A percentile compares a stretch with the other conserved stretches of the same genome.
These are phyloP conservation scores for Capsicum baccatum DNA, from an alignment of 257 asterid species.

Conservation along the genomic window DNA sequence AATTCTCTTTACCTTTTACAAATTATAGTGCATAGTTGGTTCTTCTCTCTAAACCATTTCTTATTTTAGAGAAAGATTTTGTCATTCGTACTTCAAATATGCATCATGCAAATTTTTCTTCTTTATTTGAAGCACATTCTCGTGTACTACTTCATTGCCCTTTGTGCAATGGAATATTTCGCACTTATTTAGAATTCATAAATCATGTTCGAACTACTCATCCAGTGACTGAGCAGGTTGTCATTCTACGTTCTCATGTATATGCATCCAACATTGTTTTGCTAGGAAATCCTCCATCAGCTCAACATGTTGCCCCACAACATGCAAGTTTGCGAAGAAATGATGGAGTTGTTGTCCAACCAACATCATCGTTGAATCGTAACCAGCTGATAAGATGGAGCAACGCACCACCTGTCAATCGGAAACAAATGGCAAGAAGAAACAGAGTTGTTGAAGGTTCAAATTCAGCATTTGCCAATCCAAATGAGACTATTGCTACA, in stretches of 20 bases:
- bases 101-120: no score
- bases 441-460: background rate
- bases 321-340: background rate
- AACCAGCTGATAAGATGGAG: background rate
- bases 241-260: background rate
- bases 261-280: no score
- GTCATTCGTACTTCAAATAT: no score
- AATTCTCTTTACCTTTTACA: no score
- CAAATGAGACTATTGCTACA: background rate
- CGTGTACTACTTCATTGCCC: background rate
- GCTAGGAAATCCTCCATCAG: no score
- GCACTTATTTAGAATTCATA: no score
- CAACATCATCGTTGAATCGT: background rate
- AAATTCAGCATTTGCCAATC: background rate
- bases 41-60: no score
- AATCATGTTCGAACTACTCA: background rate
- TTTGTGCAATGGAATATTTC: background rate
- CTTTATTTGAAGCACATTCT: background rate
- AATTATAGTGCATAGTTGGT: no score
- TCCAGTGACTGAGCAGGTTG: background rate
- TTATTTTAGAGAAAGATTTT: no score
- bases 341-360: background rate
- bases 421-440: background rate
- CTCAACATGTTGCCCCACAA: no score
- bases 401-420: no score